These are phyloP conservation scores for Colletotrichum lini DNA, from an alignment of 2,329 filamentous ascomycete genomes.

Conservation along the genomic window DNA sequence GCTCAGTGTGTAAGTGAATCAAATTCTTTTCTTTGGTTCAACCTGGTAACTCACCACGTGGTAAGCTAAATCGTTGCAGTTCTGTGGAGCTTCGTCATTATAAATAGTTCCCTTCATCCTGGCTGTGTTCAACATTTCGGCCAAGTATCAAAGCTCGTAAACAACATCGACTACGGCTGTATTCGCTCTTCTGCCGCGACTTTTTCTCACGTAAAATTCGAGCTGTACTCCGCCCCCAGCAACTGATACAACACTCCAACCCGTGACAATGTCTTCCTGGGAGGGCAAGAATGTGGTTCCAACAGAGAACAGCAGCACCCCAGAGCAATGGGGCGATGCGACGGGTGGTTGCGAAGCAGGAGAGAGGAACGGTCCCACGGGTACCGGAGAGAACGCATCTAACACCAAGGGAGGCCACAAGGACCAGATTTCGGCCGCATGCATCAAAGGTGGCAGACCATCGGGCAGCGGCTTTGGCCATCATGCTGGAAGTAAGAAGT, in stretches of 20 bases:
- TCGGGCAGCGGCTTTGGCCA: slow-evolving; percentile 1
- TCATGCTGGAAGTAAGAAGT: slow-evolving; percentile 1
- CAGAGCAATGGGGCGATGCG: not conserved
- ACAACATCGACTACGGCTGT: no score
- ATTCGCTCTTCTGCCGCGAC: not conserved
- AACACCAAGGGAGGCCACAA: slow-evolving; percentile 2
- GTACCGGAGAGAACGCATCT: not conserved
- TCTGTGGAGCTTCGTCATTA: no score
- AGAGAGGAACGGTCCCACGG: slow-evolving; percentile 7
- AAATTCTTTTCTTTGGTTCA: no score
- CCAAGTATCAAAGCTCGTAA: no score
- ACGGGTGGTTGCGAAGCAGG: not conserved
- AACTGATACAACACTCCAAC: no score
- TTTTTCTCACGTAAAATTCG: not conserved
- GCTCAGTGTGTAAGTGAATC: no score
- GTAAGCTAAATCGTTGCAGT: no score
- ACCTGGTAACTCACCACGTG: no score
- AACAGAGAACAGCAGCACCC: not conserved
- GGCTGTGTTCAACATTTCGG: no score
- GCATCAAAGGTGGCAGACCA: not conserved
- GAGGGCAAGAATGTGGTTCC: not conserved
- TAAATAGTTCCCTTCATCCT: no score
- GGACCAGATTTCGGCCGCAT: slow-evolving; percentile 3
- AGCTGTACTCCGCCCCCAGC: no score
- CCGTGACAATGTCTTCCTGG: not conserved